A percentile compares a stretch with the other conserved stretches of the same genome.
Conservation (phyloP, 495 filamentous ascomycete genomes). For the Ramalina peruviana region DNA sequence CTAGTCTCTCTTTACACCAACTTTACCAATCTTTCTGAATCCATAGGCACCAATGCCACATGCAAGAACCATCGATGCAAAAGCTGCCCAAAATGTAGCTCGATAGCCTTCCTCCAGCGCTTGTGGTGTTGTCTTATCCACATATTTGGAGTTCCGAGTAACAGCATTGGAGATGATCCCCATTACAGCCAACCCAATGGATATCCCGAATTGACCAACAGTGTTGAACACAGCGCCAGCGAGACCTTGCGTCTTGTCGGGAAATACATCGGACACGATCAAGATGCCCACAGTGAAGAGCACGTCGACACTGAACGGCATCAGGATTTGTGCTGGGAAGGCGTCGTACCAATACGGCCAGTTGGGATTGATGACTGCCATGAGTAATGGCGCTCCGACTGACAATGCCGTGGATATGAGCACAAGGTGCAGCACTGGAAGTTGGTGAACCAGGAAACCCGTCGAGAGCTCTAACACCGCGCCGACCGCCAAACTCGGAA, state of each 20-base stretch:
- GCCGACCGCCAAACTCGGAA: conserved; percentile 42
- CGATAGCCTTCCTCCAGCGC: conserved; percentile 38
- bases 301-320: conserved; percentile 39
- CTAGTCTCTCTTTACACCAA: conserved; percentile 17
- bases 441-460: conserved; percentile 39
- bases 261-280: conserved; percentile 44
- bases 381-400: conserved; percentile 37
- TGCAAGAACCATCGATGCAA: conserved; percentile 28
- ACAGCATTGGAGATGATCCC: conserved; percentile 40
- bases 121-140: conserved; percentile 15
- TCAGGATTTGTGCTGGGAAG: conserved; percentile 37
- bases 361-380: conserved; percentile 30
- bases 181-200: conserved; percentile 41
- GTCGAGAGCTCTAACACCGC: conserved; percentile 38
- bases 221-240: conserved; percentile 55
- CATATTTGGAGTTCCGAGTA: conserved; percentile 22
- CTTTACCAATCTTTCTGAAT: conserved; percentile 16
- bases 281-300: conserved; percentile 45
- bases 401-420: conserved; percentile 30
- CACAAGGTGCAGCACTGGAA: conserved; percentile 35
- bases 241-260: conserved; percentile 41
- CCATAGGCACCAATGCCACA: conserved; percentile 27
- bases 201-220: conserved; percentile 44
- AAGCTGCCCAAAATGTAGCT: conserved; percentile 37
- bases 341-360: conserved; percentile 43